Evolutionary conservation across 2,329 filamentous ascomycete species (phyloP).

Genomic region (Aureobasidium sp.): DNA sequence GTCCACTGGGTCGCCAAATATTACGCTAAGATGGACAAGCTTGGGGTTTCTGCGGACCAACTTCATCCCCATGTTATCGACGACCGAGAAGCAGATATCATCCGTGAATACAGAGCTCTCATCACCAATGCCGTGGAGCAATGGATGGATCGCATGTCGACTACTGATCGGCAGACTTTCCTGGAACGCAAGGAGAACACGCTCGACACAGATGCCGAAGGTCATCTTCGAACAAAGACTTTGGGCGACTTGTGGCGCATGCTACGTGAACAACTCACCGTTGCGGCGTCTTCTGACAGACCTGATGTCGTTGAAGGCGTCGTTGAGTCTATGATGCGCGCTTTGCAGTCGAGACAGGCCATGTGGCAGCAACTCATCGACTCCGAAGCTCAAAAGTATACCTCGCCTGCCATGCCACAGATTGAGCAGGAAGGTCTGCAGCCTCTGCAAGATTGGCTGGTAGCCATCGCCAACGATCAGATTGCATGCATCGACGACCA

Average conservation of each 20-base stretch:
- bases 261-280: constrained; percentile 84
- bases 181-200: constrained; percentile 68
- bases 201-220: constrained; percentile 78
- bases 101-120: constrained; percentile 86
- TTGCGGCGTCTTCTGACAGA: constrained; percentile 75
- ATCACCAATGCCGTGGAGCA: constrained; percentile 94
- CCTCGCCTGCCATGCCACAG: constrained; percentile 27
- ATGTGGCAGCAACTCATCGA: constrained; percentile 84
- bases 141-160: constrained; percentile 92
- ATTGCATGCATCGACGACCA: constrained; percentile 92
- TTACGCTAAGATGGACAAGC: constrained; percentile 88
- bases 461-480: constrained; percentile 95
- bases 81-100: constrained; percentile 78
- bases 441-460: constrained; percentile 74
- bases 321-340: constrained; percentile 88
- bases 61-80: constrained; percentile 81
- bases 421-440: constrained; percentile 65
- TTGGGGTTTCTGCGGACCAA: constrained; percentile 70
- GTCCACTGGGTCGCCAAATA: constrained; percentile 95
- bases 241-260: constrained; percentile 95
- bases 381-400: constrained; percentile 70
- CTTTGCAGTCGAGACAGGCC: constrained; percentile 72
- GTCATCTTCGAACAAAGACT: constrained; percentile 85
- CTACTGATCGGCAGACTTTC: constrained; percentile 74
- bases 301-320: constrained; percentile 90